Percentiles rank a stretch among this genome's conserved stretches.
phyloP scores from a whole-genome alignment of 805 yeast genomes.

The Tetrapisispora namnaoensis region DNA sequence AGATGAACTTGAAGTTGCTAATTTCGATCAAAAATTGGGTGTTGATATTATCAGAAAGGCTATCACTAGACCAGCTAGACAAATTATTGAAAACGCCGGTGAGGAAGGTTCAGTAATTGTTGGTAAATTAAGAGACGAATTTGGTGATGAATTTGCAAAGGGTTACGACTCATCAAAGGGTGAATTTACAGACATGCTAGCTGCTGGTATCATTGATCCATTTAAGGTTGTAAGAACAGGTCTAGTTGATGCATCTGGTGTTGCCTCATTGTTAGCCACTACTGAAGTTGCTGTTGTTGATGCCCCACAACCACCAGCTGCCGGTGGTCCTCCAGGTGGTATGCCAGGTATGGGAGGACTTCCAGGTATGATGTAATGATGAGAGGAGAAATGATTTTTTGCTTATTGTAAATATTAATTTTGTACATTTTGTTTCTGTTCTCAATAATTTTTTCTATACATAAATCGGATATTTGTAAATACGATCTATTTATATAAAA shows the following conservation, averaged over 20 bases:
- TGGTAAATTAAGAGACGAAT: conserved; percentile 58
- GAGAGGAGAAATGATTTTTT: background rate
- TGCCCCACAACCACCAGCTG: conserved; percentile 75
- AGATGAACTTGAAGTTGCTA: conserved; percentile 59
- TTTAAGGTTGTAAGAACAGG: conserved; percentile 97
- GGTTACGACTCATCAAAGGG: conserved; percentile 93
- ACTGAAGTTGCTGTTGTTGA: conserved; percentile 98
- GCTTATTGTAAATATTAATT: background rate
- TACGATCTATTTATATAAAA: background rate
- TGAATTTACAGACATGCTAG: conserved; percentile 90
- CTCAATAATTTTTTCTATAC: background rate
- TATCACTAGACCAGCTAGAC: conserved; percentile 89
- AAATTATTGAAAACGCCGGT: conserved; percentile 93
- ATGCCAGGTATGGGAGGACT: conserved; percentile 56
- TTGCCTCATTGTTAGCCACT: conserved; percentile 92
- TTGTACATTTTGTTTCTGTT: background rate
- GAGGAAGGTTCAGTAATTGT: conserved; percentile 96
- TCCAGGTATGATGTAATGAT: conserved; percentile 23
- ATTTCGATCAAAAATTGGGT: conserved; percentile 96
- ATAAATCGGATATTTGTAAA: background rate
- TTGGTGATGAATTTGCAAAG: conserved; percentile 63
- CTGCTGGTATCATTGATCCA: conserved; percentile 96
- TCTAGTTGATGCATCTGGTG: conserved; percentile 92
- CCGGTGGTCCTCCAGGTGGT: conserved; percentile 39
- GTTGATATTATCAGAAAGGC: conserved; percentile 89